Base-by-base conservation (phyloP, 2,329 filamentous ascomycete species). In the Clathrospora elynae region DNA sequence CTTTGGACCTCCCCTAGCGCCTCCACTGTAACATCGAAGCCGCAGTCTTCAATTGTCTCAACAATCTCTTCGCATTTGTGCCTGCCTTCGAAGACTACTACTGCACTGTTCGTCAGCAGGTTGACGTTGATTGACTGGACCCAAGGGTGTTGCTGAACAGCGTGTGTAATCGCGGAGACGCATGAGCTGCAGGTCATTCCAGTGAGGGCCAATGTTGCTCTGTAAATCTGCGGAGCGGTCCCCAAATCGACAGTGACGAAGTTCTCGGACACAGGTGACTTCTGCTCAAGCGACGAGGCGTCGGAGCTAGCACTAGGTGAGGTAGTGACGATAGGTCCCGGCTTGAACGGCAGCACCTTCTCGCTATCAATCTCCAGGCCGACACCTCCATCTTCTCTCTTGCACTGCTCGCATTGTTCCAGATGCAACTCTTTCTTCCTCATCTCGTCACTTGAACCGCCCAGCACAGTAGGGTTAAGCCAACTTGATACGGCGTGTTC, bases 141-240 rank as follows among this genome's bases (percentile, higher is more conserved):
- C 52, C 73, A 79, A 1, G 73, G 56, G 2, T 76, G 61, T 41
- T 76, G 67, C 49, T 79, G 56, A 2, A 83, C 58, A 3, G 73
- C 75, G 46, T 73, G 68, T 1, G 75, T 78, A 39, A 83, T 74
- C 18, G 72, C 70, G 24, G 72, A 74, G 4, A 79, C 75, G 56
- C 80, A 83, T 5, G 79, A 76, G 43, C 78, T 78, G 58, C 80
- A 83, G 2, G 79, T 83, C 80, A 83, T 83, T n/a, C 80, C 80
- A 17, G 71, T 71, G 22, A 83, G 74, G n/a, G 75, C 72, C 37
- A 79, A 64, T 3, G 74, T 74, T 4, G 72, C 75, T 44, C 57
- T 65, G 48, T 54, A 64, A 8, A 40, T 17, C 6, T 16, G 22
- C 7, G 45, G 12, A 5, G 31, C 8, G 7, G 17, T 31, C n/a